Conservation (phyloP, 164 flowering plant genomes). For the Vitis riparia region DNA sequence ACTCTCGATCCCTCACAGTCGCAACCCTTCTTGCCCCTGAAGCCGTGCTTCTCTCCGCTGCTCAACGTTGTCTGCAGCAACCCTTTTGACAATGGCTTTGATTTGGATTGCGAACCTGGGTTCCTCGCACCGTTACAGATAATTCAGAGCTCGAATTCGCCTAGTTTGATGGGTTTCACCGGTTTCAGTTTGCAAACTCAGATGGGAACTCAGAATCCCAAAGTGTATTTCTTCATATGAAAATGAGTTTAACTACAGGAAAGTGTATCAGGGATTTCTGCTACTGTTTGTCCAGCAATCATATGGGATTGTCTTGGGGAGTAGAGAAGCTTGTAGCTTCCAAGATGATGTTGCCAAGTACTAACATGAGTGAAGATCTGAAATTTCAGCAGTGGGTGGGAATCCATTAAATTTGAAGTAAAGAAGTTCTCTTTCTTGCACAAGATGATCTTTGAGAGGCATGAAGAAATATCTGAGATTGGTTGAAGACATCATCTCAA, state of each 20-base stretch:
- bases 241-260: too few species aligned
- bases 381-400: constrained; percentile 7
- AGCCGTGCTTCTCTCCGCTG: constrained; percentile 21
- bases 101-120: constrained; percentile 20
- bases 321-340: too few species aligned
- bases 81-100: constrained; percentile 27
- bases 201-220: neutral
- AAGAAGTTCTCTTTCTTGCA: constrained; percentile 69
- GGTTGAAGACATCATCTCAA: constrained; percentile 75
- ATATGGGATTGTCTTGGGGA: too few species aligned
- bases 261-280: too few species aligned
- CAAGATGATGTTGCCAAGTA: too few species aligned
- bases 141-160: constrained; percentile 8
- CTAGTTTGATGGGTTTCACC: constrained; percentile 20
- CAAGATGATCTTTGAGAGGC: constrained; percentile 72
- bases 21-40: constrained; percentile 17
- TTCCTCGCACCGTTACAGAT: constrained; percentile 12
- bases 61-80: constrained; percentile 14
- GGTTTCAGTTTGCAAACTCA: constrained; percentile 11
- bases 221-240: too few species aligned
- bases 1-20: constrained; percentile 23
- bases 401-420: constrained; percentile 42
- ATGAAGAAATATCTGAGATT: constrained; percentile 80
- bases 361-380: too few species aligned
- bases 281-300: too few species aligned